Percentiles rank a stretch among this genome's conserved stretches.
Conservation (phyloP, 2,329 filamentous ascomycete species). For the Pochonia chlamydosporia region DNA sequence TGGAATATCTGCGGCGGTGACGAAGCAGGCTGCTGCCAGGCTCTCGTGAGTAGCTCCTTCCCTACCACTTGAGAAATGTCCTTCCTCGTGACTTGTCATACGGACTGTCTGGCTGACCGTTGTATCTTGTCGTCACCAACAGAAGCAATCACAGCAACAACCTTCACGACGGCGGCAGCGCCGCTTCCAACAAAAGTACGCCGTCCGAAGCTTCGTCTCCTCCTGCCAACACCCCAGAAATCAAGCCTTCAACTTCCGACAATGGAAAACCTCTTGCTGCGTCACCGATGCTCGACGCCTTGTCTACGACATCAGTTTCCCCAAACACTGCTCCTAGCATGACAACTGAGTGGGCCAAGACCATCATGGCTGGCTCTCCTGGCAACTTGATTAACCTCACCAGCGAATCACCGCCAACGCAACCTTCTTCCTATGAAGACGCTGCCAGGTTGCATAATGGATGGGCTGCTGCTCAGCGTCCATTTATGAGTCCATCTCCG, state of each 20-base stretch:
- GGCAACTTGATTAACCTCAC: constrained; percentile 45
- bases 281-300: constrained; percentile 43
- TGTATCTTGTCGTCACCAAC: constrained; percentile 10
- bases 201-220: constrained; percentile 39
- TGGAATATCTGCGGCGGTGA: constrained; percentile 48
- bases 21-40: constrained; percentile 45
- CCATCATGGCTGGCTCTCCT: constrained; percentile 41
- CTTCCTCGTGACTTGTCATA: constrained; percentile 22
- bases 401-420: constrained; percentile 48
- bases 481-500: constrained; percentile 37
- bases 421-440: constrained; percentile 47
- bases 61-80: constrained; percentile 8
- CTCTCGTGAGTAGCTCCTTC: constrained; percentile 38
- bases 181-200: constrained; percentile 28
- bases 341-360: constrained; percentile 40
- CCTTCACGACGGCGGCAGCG: constrained; percentile 24
- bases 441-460: constrained; percentile 34
- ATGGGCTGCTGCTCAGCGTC: constrained; percentile 41
- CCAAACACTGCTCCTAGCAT: constrained; percentile 42
- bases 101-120: constrained; percentile 17
- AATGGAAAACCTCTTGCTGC: constrained; percentile 34
- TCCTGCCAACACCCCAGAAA: constrained; percentile 39
- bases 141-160: constrained; percentile 14
- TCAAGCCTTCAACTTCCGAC: constrained; percentile 34
- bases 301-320: constrained; percentile 43